Percentiles rank a stretch among this genome's conserved stretches.
phyloP scores from a whole-genome alignment of 1,284 basidiomycete species.

The Entoloma clypeatum region DNA sequence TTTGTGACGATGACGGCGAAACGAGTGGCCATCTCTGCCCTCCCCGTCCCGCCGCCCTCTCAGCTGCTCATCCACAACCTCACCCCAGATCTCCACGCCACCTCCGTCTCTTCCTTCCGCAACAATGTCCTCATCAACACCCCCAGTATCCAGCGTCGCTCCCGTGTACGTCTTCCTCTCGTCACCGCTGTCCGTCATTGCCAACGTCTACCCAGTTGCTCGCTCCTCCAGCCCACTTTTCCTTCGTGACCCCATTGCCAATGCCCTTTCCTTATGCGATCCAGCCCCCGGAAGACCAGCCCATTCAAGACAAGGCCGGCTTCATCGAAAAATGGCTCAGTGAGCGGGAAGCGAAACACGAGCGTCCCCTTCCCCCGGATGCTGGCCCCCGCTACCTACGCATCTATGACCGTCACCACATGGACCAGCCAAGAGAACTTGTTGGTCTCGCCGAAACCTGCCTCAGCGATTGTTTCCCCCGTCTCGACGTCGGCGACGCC shows the following conservation, averaged over 20 bases:
- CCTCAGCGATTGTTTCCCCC: slow-evolving; percentile 75
- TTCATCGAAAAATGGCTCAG: slow-evolving; percentile 73
- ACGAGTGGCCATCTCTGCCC: slow-evolving; percentile 50
- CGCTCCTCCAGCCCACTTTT: slow-evolving; percentile 68
- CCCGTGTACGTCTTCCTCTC: slow-evolving; percentile 35
- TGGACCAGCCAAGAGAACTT: slow-evolving; percentile 61
- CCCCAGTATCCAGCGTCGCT: slow-evolving; percentile 74
- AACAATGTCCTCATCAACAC: slow-evolving; percentile 43
- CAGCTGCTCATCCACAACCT: slow-evolving; percentile 67
- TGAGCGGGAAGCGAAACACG: slow-evolving; percentile 55
- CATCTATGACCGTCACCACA: slow-evolving; percentile 48
- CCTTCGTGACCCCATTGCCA: slow-evolving; percentile 81
- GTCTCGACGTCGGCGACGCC: slow-evolving; percentile 84
- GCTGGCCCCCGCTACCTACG: slow-evolving; percentile 29
- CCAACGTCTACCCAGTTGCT: slow-evolving; percentile 34
- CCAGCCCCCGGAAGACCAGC: slow-evolving; percentile 42
- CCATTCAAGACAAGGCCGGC: slow-evolving; percentile 50
- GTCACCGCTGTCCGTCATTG: not conserved
- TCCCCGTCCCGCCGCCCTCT: slow-evolving; percentile 60
- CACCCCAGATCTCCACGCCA: slow-evolving; percentile 61
- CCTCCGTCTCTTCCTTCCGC: slow-evolving; percentile 49
- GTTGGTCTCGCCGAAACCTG: slow-evolving; percentile 68
- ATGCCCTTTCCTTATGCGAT: slow-evolving; percentile 85
- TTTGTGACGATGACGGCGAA: not conserved
- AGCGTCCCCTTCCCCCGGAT: slow-evolving; percentile 20